These are phyloP conservation scores for Mentha longifolia DNA, from an alignment of 257 asterid species.

Conservation along the genomic window DNA sequence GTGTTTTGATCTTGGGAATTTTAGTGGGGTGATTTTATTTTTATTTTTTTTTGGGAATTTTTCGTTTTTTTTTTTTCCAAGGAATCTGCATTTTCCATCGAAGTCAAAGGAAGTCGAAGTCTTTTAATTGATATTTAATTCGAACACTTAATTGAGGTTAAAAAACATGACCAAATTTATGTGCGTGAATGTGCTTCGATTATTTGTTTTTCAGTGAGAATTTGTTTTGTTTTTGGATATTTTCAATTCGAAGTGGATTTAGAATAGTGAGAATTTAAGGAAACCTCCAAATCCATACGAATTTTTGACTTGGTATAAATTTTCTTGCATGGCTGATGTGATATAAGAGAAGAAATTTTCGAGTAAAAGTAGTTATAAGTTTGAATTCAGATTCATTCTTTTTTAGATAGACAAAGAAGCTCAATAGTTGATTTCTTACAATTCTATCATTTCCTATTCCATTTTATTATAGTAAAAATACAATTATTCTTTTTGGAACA, in stretches of 20 bases:
- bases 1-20: not conserved
- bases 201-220: not conserved
- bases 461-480: too few relatives aligned
- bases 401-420: too few relatives aligned
- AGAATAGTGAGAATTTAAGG: not conserved
- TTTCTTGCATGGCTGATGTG: constrained; percentile 3
- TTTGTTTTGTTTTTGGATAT: not conserved
- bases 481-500: too few relatives aligned
- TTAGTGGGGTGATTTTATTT: not conserved
- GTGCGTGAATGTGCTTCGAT: not conserved
- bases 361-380: too few relatives aligned
- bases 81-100: not conserved
- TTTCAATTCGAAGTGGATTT: not conserved
- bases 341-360: not conserved
- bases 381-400: too few relatives aligned
- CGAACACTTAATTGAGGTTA: not conserved
- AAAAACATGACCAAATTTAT: not conserved
- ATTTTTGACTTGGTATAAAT: not conserved
- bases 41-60: too few relatives aligned
- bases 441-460: too few relatives aligned
- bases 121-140: not conserved
- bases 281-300: not conserved
- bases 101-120: not conserved
- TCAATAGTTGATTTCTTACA: too few relatives aligned
- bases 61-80: too few relatives aligned